phyloP scores from a whole-genome alignment of 305 asterid species.

The Nicotiana rustica region DNA sequence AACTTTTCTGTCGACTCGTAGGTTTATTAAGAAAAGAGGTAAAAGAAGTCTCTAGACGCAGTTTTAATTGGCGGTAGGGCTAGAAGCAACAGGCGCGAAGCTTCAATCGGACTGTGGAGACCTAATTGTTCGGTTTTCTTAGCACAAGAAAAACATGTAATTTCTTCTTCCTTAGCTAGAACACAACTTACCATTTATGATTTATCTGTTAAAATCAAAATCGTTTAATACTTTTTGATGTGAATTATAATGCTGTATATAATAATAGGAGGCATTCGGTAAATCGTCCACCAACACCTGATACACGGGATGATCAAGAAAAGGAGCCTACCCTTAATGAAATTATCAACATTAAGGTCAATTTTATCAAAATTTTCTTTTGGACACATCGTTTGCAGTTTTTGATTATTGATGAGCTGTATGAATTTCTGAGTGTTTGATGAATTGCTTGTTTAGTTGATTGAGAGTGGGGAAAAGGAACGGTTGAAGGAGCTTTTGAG shows the following conservation, averaged over 20 bases:
- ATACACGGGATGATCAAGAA: slow-evolving; percentile 57
- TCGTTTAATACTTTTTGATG: background rate
- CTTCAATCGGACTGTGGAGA: background rate
- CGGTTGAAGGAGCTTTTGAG: slow-evolving; percentile 68
- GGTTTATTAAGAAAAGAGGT: background rate
- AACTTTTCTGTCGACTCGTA: background rate
- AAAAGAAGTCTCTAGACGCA: background rate
- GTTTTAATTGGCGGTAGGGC: background rate
- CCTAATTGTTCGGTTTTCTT: background rate
- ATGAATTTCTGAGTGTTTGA: background rate
- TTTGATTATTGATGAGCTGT: background rate
- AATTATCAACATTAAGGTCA: slow-evolving; percentile 60
- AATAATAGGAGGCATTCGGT: slow-evolving; percentile 63
- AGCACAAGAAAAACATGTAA: slow-evolving; percentile 25
- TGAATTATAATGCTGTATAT: slow-evolving; percentile 2
- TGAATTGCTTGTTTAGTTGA: slow-evolving; percentile 44
- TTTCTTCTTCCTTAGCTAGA: background rate
- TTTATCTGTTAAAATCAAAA: background rate
- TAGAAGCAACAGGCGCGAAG: background rate
- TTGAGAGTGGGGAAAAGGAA: slow-evolving; percentile 68
- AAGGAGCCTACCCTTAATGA: slow-evolving; percentile 60
- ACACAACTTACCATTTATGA: background rate
- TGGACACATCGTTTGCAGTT: background rate
- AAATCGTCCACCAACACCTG: slow-evolving; percentile 70
- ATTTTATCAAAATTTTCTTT: background rate